A percentile compares a stretch with the other conserved stretches of the same genome.
phyloP scores from a whole-genome alignment of 805 yeast species.

The Barnettozyma vustinii region DNA sequence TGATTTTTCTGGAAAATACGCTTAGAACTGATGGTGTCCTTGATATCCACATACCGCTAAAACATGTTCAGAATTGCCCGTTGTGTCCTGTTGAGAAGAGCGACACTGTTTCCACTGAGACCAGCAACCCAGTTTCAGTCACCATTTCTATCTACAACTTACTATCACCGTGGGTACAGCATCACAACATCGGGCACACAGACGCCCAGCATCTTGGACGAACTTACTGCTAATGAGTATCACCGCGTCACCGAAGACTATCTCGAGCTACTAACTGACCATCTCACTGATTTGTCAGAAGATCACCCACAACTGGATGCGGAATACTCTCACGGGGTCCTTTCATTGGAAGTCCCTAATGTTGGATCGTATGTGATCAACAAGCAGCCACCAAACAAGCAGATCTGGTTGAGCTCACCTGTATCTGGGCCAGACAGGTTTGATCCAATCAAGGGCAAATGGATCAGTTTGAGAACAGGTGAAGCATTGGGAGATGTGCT shows the following conservation, averaged over 20 bases:
- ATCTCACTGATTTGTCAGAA: conserved; percentile 65
- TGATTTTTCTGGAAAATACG: not conserved
- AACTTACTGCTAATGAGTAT: conserved; percentile 48
- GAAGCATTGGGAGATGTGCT: conserved; percentile 44
- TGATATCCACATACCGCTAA: not conserved
- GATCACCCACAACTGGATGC: conserved; percentile 58
- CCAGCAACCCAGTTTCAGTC: not conserved
- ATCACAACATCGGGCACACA: conserved; percentile 47
- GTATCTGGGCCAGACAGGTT: conserved; percentile 86
- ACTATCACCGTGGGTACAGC: conserved; percentile 13
- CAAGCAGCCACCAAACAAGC: conserved; percentile 96
- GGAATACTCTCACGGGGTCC: conserved; percentile 82
- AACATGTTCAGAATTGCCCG: conserved; percentile 1
- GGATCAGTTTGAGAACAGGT: conserved; percentile 76
- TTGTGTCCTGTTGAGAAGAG: not conserved
- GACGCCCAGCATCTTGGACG: conserved; percentile 47
- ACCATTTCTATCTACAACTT: not conserved
- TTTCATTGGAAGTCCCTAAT: conserved; percentile 65
- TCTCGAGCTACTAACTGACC: conserved; percentile 61
- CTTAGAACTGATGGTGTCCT: not conserved
- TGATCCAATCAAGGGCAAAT: conserved; percentile 66
- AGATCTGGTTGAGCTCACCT: conserved; percentile 94
- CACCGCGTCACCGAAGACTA: conserved; percentile 61
- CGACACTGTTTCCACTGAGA: not conserved
- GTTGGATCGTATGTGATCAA: conserved; percentile 87